phyloP scores from a whole-genome alignment of 2,329 filamentous ascomycete species.

The Emmonsia crescens region DNA sequence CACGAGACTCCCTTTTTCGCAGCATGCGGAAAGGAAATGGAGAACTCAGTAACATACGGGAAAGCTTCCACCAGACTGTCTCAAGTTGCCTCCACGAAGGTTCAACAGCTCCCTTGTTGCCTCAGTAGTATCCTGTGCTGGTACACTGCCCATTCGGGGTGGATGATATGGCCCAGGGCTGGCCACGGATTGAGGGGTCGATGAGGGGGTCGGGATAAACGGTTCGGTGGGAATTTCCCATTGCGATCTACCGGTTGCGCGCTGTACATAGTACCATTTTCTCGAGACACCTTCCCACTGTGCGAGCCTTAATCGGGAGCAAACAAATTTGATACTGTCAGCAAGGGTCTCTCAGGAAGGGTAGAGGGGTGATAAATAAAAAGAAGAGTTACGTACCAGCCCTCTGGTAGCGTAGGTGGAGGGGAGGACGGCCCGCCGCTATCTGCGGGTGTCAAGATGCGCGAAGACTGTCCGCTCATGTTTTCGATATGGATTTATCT shows the following conservation, averaged over 20 bases:
- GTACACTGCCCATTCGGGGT: conserved; percentile 8
- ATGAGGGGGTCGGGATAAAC: conserved; percentile 25
- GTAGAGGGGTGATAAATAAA: neutral
- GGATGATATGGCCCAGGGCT: conserved; percentile 13
- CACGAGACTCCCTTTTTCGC: neutral
- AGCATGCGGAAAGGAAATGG: neutral
- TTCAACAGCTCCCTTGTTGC: conserved; percentile 12
- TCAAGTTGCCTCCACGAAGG: conserved; percentile 10
- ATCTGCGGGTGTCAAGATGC: conserved; percentile 21
- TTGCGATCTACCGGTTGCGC: conserved; percentile 29
- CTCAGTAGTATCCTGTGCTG: conserved; percentile 10
- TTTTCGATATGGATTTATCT: neutral
- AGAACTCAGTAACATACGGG: conserved; percentile 7
- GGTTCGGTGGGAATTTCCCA: conserved; percentile 34
- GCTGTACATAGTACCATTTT: conserved; percentile 32
- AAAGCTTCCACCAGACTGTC: conserved; percentile 6
- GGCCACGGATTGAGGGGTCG: conserved; percentile 17
- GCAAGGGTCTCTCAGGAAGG: neutral
- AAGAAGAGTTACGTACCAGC: conserved; percentile 23
- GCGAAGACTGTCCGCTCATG: conserved; percentile 12
- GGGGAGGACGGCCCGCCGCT: conserved; percentile 30
- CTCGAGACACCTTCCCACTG: conserved; percentile 30
- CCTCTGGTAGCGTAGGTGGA: conserved; percentile 28
- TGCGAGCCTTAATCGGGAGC: conserved; percentile 22
- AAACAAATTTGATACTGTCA: neutral